Conservation (phyloP, 2,329 filamentous ascomycete species). For the Botryotinia calthae region DNA sequence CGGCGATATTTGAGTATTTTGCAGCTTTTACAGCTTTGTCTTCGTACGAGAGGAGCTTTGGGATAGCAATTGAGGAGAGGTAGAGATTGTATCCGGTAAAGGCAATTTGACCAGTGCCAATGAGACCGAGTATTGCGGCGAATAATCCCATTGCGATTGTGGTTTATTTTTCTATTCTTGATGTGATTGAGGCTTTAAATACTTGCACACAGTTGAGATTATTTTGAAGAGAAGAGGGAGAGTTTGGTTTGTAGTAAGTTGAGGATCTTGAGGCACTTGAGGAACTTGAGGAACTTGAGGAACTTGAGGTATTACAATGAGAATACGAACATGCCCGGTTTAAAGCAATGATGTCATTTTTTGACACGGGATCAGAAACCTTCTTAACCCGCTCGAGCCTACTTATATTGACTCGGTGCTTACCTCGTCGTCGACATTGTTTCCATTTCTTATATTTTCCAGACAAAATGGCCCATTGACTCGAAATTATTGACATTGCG, state of each 20-base stretch:
- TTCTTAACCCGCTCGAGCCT: background rate
- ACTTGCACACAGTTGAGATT: background rate
- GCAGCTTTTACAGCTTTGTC: constrained; percentile 45
- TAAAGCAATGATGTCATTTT: constrained; percentile 9
- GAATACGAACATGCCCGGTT: background rate
- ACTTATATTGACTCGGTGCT: background rate
- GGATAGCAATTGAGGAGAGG: constrained; percentile 45
- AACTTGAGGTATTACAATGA: too few relatives aligned
- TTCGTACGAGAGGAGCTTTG: constrained; percentile 47
- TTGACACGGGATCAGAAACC: background rate
- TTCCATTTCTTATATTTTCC: background rate
- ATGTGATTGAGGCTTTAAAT: background rate
- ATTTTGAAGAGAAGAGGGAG: background rate
- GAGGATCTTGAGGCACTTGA: background rate
- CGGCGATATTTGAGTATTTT: constrained; percentile 45
- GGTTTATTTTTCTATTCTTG: background rate
- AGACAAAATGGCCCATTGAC: background rate
- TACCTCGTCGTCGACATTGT: background rate
- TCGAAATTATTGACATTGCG: background rate
- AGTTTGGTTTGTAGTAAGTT: background rate
- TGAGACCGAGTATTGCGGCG: constrained; percentile 7
- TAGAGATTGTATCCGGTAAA: constrained; percentile 45
- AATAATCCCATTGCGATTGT: background rate
- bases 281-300: background rate
- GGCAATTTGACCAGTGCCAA: constrained; percentile 37